Base-by-base conservation (phyloP, 495 filamentous ascomycete species). In the Massariosphaeria phaeospora region DNA sequence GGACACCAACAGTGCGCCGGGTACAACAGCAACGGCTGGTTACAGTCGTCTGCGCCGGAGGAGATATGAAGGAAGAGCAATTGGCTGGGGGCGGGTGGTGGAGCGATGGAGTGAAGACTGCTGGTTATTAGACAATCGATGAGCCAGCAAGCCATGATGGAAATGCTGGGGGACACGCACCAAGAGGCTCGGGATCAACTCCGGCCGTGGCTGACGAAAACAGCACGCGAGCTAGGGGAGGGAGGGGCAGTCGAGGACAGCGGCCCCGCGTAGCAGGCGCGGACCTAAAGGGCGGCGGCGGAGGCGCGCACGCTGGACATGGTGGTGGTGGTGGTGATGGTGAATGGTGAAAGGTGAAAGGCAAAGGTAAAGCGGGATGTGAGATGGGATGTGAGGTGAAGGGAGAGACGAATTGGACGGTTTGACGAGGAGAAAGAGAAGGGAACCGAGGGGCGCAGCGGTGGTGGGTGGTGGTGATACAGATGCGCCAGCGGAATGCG, bases 151-250 rank as follows among this genome's bases (percentile, higher is more conserved):
- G 21, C 23, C n/a, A 11, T 3, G 17, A 42, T 17, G 29, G 21
- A 33, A 24, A 20, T 35, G 42, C 48, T 40, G 40, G 35, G 31
- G 40, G 10, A 2, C 27, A 21, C 45, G 26, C 30, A 50, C 46
- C 54, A n/a, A n/a, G n/a, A 57, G 24, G 36, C 27, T 21, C 38
- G 11, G 27, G 13, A 53, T 36, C 3, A 50, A 34, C 35, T 55
- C n/a, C n/a, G n/a, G n/a, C n/a, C n/a, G n/a, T n/a, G n/a, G n/a
- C n/a, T n/a, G n/a, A n/a, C n/a, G n/a, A n/a, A n/a, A 45, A 31
- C 54, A 45, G 40, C 54, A 57, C 54, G 54, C 54, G 54, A 57
- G 54, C 23, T 45, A n/a, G 50, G 43, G 24, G 45, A 30, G 45
- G 26, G 41, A 36, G 38, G 25, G 27, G 21, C 25, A 25, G 35